Evolutionary conservation across 805 yeast species (phyloP).

Genomic region (Zygotorulaspora chibaensis): DNA sequence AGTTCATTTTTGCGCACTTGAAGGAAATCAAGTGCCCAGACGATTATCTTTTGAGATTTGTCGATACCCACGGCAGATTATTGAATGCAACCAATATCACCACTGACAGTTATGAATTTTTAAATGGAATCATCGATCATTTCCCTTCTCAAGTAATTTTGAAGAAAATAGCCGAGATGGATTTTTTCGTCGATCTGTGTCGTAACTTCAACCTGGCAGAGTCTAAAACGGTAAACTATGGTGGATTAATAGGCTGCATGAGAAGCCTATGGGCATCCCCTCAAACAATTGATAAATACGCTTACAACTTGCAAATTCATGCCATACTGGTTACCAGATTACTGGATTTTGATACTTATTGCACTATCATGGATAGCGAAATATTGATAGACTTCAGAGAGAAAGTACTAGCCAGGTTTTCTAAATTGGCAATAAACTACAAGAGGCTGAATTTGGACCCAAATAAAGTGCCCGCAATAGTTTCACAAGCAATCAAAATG

Average conservation of each 20-base stretch:
- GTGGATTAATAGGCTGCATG: conserved; percentile 35
- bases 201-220: conserved; percentile 18
- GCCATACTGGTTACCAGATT: conserved; percentile 37
- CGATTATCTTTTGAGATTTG: conserved; percentile 33
- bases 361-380: conserved; percentile 24
- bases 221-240: conserved; percentile 19
- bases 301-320: conserved; percentile 30
- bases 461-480: conserved; percentile 20
- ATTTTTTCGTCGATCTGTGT: conserved; percentile 32
- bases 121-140: conserved; percentile 25
- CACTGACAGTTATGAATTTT: conserved; percentile 29
- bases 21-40: conserved; percentile 29
- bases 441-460: conserved; percentile 29
- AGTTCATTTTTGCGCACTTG: conserved; percentile 34
- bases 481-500: conserved; percentile 30
- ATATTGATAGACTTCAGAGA: conserved; percentile 32
- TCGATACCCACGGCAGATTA: conserved; percentile 35
- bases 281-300: conserved; percentile 24
- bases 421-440: conserved; percentile 22
- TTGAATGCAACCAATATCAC: conserved; percentile 5
- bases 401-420: conserved; percentile 29
- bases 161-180: conserved; percentile 26
- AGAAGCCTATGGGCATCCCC: conserved; percentile 31
- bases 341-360: conserved; percentile 35
- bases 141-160: conserved; percentile 25